These are phyloP conservation scores for Xylaria acuta DNA, from an alignment of 495 filamentous ascomycete species.

Conservation along the genomic window DNA sequence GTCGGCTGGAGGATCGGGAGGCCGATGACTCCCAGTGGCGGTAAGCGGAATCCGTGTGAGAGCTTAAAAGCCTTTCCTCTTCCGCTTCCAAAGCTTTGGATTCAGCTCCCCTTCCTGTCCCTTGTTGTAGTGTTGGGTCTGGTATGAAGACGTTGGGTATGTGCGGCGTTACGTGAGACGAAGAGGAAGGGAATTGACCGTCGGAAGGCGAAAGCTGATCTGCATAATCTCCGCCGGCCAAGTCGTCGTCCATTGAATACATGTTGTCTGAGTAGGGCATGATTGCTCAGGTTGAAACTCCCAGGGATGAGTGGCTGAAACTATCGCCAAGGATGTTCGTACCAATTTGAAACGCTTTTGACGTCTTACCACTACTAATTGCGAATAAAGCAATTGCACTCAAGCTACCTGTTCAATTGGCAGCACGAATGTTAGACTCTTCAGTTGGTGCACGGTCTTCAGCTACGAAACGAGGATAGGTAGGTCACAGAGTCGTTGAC, in stretches of 20 bases:
- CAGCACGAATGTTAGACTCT: not conserved
- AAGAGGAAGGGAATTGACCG: constrained; percentile 49
- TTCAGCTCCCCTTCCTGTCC: constrained; percentile 37
- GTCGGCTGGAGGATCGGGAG: constrained; percentile 8
- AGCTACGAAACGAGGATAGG: not conserved
- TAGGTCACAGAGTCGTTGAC: not conserved
- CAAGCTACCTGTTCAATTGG: constrained; percentile 6
- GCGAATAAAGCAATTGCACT: not conserved
- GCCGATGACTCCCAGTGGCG: constrained; percentile 8
- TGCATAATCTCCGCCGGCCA: constrained; percentile 43
- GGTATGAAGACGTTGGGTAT: constrained; percentile 51
- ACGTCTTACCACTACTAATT: constrained; percentile 27
- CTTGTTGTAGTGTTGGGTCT: constrained; percentile 47
- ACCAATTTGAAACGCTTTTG: constrained; percentile 32
- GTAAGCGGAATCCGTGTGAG: not conserved
- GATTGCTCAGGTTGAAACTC: constrained; percentile 35
- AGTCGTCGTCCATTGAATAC: constrained; percentile 47
- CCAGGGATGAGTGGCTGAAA: constrained; percentile 34
- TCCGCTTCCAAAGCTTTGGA: constrained; percentile 51
- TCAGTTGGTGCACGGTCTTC: not conserved
- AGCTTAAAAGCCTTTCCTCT: constrained; percentile 40
- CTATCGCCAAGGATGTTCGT: constrained; percentile 36
- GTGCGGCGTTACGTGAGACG: constrained; percentile 43
- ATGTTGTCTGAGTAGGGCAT: constrained; percentile 55
- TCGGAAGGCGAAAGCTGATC: constrained; percentile 50